Conservation (phyloP, 306 rosid species). For the Fragaria iinumae region DNA sequence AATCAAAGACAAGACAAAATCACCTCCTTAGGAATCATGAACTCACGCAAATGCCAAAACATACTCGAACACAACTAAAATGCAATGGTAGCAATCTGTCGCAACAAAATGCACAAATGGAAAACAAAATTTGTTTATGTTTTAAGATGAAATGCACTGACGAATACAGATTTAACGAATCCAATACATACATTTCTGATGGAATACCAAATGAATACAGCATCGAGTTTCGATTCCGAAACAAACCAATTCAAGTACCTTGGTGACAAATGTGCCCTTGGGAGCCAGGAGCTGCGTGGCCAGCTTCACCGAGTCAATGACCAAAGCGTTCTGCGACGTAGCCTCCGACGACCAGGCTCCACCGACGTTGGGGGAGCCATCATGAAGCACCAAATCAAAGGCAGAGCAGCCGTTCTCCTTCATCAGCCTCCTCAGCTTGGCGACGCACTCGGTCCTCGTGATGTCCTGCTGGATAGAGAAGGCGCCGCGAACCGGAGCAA, state of each 20-base stretch:
- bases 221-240: neutral
- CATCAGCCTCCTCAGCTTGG: slow-evolving; percentile 65
- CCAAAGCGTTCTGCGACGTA: slow-evolving; percentile 78
- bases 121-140: neutral
- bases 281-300: slow-evolving; percentile 87
- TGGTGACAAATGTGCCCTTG: slow-evolving; percentile 76
- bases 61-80: neutral
- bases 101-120: neutral
- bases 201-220: slow-evolving; percentile 2
- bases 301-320: slow-evolving; percentile 70
- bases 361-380: slow-evolving; percentile 90
- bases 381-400: slow-evolving; percentile 71
- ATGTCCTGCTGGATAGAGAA: slow-evolving; percentile 76
- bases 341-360: slow-evolving; percentile 99
- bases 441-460: slow-evolving; percentile 64
- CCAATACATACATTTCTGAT: neutral
- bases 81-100: neutral
- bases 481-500: slow-evolving; percentile 73
- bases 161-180: no score
- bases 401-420: slow-evolving; percentile 43
- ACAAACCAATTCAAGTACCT: slow-evolving; percentile 28
- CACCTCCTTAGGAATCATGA: neutral
- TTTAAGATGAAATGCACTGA: neutral
- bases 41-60: neutral
- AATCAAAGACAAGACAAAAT: neutral